These are phyloP conservation scores for Marasmius tenuissimus DNA, from an alignment of 1,284 basidiomycete genomes.

Conservation along the genomic window DNA sequence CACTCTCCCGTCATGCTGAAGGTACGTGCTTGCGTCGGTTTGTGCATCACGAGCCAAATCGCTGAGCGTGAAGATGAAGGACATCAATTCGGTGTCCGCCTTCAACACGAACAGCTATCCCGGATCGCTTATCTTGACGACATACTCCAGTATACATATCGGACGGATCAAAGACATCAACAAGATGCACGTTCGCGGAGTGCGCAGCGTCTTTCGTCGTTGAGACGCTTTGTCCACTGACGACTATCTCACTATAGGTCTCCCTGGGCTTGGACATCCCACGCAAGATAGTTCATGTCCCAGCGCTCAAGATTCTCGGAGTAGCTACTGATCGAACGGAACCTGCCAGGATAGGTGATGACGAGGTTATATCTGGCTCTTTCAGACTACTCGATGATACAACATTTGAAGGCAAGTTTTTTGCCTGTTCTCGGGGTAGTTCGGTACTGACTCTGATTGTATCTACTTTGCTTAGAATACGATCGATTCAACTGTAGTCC, in stretches of 20 bases:
- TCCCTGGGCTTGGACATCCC: slow-evolving; percentile 70
- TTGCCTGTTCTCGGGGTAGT: background rate
- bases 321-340: slow-evolving; percentile 56
- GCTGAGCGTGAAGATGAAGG: slow-evolving; percentile 36
- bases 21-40: slow-evolving; percentile 39
- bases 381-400: slow-evolving; percentile 70
- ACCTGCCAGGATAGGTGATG: slow-evolving; percentile 56
- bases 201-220: slow-evolving; percentile 31
- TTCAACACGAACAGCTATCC: slow-evolving; percentile 50
- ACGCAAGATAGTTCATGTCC: slow-evolving; percentile 59
- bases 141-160: slow-evolving; percentile 56
- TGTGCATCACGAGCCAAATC: background rate
- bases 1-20: slow-evolving; percentile 76
- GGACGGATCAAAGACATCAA: slow-evolving; percentile 70
- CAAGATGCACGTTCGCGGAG: slow-evolving; percentile 81
- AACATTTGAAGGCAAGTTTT: slow-evolving; percentile 60
- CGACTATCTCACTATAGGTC: slow-evolving; percentile 42
- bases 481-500: slow-evolving; percentile 50
- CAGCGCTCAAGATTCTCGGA: slow-evolving; percentile 56
- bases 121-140: slow-evolving; percentile 60
- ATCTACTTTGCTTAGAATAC: background rate
- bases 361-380: slow-evolving; percentile 47
- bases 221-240: background rate
- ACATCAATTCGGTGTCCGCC: slow-evolving; percentile 54
- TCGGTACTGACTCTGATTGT: background rate